Evolutionary conservation across 768 basidiomycete species (phyloP), one percentile per base, ranked within the genome.

Genomic region (Trametes cinnabarina): DNA sequence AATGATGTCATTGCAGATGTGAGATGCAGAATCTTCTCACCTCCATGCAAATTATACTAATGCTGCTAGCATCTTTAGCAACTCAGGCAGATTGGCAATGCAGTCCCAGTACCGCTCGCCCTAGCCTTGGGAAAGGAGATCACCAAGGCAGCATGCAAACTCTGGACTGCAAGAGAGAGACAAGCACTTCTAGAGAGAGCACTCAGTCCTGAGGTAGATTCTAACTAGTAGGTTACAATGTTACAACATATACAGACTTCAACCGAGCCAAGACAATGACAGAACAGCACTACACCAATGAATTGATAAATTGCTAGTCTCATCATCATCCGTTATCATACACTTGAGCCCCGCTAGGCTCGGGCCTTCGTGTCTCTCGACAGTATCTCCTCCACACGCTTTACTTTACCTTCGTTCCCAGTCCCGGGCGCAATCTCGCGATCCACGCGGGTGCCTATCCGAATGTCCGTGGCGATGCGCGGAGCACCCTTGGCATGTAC

Each of bases 391-490:
- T 90, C 79, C 8, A 98, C 94, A 25, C 94, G 82, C 49, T 78
- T 77, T 15, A 97, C 82, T 69, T 98, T 98, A 51, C 74, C 76
- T 20, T 84, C 84, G 63, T 97, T 97, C 7, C 88, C 93, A 42
- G 82, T 76, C 5, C 87, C 88, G 1, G 79, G 77, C 4, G 73
- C 71, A 17, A 87, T 79, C 37, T 80, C 75, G 58, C 86, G 82
- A 72, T 95, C 85, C 22, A 82, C 79, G 44, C 95, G 85, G 1
- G 96, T 98, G 41, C 96, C 96, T 51, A 98, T 95, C 25, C 96
- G 87, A 58, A 98, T 90, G 73, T 98, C 95, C 12, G 95, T 96
- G 11, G 91, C 91, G 51, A 94, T 81, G 50, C 88, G 84, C 15
- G 84, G 83, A 0, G 83, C 81, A 22, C 90, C 91, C 69, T 82